Evolutionary conservation across 768 basidiomycete genomes (phyloP), one percentile per base, ranked within the genome.

Genomic region (Dentipellis fragilis): DNA sequence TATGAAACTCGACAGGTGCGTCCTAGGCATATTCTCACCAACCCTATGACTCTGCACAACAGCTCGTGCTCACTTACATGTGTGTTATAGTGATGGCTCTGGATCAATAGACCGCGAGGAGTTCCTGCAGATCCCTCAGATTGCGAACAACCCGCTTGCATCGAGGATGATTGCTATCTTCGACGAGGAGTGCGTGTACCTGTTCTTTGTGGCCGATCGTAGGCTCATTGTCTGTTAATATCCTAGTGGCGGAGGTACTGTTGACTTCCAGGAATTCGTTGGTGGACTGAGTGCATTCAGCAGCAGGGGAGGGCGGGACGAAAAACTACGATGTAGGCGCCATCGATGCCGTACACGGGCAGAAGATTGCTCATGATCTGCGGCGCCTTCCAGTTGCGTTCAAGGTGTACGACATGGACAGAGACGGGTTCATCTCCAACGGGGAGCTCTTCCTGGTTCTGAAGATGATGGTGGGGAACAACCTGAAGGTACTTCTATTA

Each of bases 381-480:
- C 21, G 22, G 17, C 10, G 19, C n/a, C 29, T 10, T 21, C 12
- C 64, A 99, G 96, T 99, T 66, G 96, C 96, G 22, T 99, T 99
- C 83, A 98, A 98, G 69, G 96, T 99, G 51, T 99, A 99, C 64
- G 96, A 99, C 67, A 91, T 99, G 67, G 96, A 99, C 69, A 80
- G 96, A 52, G 96, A 99, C 66, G 93, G 93, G 8, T 99, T 72
- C 72, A 99, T 99, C 69, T 96, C 93, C 11, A 99, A 99, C 66
- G 96, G 96, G 55, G 96, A 99, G 71, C 81, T 99, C 34, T 99
- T 97, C 75, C 75, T 99, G 49, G 96, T 99, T 39, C 75, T 99
- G 61, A 99, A 99, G 80, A 98, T 98, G 92, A 99, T 99, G 96
- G 96, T 98, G 51, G 96, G 96, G 36, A 97, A 89, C 70, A 99